phyloP scores from a whole-genome alignment of 1,284 basidiomycete species.

The Meira nashicola region DNA sequence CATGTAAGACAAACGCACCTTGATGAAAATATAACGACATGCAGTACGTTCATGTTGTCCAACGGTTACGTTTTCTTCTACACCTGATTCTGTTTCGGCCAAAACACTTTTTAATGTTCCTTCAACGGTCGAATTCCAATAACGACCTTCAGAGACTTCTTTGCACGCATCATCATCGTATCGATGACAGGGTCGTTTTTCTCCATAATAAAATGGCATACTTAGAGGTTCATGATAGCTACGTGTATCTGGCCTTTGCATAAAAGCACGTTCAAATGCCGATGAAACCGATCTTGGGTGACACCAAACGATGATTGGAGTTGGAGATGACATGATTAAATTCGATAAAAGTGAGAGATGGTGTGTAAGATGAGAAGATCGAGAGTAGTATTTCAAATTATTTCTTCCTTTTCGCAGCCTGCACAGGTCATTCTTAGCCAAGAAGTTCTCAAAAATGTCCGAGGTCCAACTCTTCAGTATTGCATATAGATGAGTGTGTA shows the following conservation, averaged over 20 bases:
- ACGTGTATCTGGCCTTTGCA: conserved; percentile 42
- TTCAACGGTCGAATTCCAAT: conserved; percentile 32
- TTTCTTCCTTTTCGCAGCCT: no score
- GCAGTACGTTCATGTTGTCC: conserved; percentile 22
- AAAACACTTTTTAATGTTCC: conserved; percentile 24
- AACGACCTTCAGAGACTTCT: conserved; percentile 13
- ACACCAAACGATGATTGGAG: conserved; percentile 20
- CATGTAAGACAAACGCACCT: conserved; percentile 13
- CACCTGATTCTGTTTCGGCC: conserved; percentile 16
- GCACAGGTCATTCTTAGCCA: no score
- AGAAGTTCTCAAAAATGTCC: no score
- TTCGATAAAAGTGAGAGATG: no score
- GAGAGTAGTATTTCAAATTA: no score
- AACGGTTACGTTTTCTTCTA: conserved; percentile 18
- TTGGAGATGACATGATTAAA: background rate
- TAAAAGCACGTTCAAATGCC: conserved; percentile 44
- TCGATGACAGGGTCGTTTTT: conserved; percentile 25
- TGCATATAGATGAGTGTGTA: no score
- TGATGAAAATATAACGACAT: conserved; percentile 42
- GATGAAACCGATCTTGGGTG: conserved; percentile 37
- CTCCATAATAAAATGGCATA: conserved; percentile 40
- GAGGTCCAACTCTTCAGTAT: no score
- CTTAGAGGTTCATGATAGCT: conserved; percentile 44
- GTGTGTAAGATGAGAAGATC: no score
- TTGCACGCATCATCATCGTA: conserved; percentile 36